phyloP scores from a whole-genome alignment of 2,329 filamentous ascomycete species.

The Cladophialophora psammophila region DNA sequence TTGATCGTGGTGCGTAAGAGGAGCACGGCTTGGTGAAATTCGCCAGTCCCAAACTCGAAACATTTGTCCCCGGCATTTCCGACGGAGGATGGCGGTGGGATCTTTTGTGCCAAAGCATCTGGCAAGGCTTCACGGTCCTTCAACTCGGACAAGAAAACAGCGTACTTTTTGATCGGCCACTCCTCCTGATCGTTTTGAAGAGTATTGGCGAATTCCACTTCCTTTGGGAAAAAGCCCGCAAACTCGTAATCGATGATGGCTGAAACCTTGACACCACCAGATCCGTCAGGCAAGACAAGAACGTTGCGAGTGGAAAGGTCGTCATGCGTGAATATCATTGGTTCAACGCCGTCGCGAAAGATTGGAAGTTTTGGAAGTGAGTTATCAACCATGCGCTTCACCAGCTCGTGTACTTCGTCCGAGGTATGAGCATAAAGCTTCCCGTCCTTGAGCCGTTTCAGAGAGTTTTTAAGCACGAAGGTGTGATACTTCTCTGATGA shows the following conservation, averaged over 20 bases:
- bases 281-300: conserved; percentile 38
- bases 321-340: conserved; percentile 41
- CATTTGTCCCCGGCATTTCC: conserved; percentile 18
- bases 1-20: conserved; percentile 33
- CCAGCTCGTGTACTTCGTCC: conserved; percentile 27
- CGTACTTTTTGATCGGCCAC: conserved; percentile 31
- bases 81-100: conserved; percentile 10
- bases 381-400: conserved; percentile 28
- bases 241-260: conserved; percentile 46
- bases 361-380: conserved; percentile 30
- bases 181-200: conserved; percentile 34
- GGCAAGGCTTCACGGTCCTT: conserved; percentile 25
- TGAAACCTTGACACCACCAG: conserved; percentile 31
- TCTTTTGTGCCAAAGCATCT: conserved; percentile 13
- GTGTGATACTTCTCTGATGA: conserved; percentile 23
- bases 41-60: conserved; percentile 27
- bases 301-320: conserved; percentile 43
- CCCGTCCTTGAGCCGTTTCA: conserved; percentile 24
- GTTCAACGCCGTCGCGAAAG: conserved; percentile 16
- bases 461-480: conserved; percentile 18
- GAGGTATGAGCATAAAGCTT: conserved; percentile 26
- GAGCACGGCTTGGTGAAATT: conserved; percentile 31
- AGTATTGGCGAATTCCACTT: conserved; percentile 42
- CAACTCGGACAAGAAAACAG: conserved; percentile 28
- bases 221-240: conserved; percentile 43